Percentiles rank a stretch among this genome's conserved stretches.
phyloP scores from a whole-genome alignment of 2,329 filamentous ascomycete genomes.

The Penicillium verrucosum region DNA sequence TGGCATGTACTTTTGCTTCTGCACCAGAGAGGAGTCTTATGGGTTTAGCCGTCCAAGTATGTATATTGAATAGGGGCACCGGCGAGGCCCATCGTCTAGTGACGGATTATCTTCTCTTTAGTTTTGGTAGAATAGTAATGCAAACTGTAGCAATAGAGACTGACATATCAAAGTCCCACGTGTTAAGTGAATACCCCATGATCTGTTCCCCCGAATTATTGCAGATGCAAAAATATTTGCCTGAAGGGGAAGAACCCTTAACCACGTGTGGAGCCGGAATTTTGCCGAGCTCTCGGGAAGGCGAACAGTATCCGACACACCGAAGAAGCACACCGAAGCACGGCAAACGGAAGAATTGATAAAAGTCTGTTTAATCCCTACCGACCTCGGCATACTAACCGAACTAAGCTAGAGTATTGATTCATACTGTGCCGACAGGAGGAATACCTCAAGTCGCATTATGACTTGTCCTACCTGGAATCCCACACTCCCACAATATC shows the following conservation, averaged over 20 bases:
- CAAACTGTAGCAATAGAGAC: constrained; percentile 6
- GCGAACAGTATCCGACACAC: neutral
- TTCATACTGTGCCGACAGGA: neutral
- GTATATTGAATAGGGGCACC: neutral
- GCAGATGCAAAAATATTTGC: neutral
- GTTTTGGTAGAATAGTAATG: constrained; percentile 6
- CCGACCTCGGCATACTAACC: neutral
- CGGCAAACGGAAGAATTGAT: constrained; percentile 1
- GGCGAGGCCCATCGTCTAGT: constrained; percentile 9
- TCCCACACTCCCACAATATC: neutral
- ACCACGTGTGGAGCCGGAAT: constrained; percentile 9
- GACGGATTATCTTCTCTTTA: constrained; percentile 10
- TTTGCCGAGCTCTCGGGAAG: constrained; percentile 2
- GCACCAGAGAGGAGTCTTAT: neutral
- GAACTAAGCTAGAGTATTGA: neutral
- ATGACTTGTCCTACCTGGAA: neutral
- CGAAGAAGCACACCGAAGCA: neutral
- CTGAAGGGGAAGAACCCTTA: constrained; percentile 21
- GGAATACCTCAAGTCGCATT: neutral
- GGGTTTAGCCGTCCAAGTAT: constrained; percentile 12
- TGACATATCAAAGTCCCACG: constrained; percentile 8
- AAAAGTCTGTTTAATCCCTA: constrained; percentile 1
- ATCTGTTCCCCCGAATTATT: neutral
- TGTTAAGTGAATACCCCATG: constrained; percentile 9
- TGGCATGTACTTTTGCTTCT: neutral